These are phyloP conservation scores for Pythium phragmiticola DNA, from an alignment of 352 stramenopile species.

Conservation along the genomic window DNA sequence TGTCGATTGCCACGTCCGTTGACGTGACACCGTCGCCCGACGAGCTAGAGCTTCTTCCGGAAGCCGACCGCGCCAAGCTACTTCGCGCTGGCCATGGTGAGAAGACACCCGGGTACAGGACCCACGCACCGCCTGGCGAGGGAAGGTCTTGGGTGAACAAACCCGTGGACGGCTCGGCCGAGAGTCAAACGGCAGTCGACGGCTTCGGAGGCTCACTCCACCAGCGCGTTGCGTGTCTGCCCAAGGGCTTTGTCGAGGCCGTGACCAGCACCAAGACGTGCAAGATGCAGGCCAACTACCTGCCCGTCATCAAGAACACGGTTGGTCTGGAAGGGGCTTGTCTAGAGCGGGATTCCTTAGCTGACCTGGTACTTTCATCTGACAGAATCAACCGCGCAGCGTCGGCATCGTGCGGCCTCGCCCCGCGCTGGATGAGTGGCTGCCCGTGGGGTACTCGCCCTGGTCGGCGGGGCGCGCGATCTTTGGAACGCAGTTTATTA, in stretches of 20 bases:
- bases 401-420: slow-evolving; percentile 89
- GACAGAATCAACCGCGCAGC: slow-evolving; percentile 73
- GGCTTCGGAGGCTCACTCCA: slow-evolving; percentile 57
- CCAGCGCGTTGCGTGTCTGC: slow-evolving; percentile 62
- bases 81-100: slow-evolving; percentile 35
- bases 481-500: slow-evolving; percentile 66
- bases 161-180: slow-evolving; percentile 44
- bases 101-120: slow-evolving; percentile 60
- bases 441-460: slow-evolving; percentile 88
- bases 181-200: slow-evolving; percentile 68
- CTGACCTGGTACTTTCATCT: not conserved
- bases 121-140: slow-evolving; percentile 54
- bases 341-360: not conserved
- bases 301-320: slow-evolving; percentile 73
- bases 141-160: slow-evolving; percentile 54
- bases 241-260: slow-evolving; percentile 61
- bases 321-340: slow-evolving; percentile 20
- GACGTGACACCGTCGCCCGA: slow-evolving; percentile 56
- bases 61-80: slow-evolving; percentile 16
- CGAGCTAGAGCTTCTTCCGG: slow-evolving; percentile 39
- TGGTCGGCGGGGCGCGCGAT: slow-evolving; percentile 81
- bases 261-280: slow-evolving; percentile 75
- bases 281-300: slow-evolving; percentile 77
- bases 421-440: slow-evolving; percentile 87
- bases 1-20: slow-evolving; percentile 44